Evolutionary conservation across 2,329 filamentous ascomycete genomes (phyloP).

Genomic region (Trichoderma sp.): DNA sequence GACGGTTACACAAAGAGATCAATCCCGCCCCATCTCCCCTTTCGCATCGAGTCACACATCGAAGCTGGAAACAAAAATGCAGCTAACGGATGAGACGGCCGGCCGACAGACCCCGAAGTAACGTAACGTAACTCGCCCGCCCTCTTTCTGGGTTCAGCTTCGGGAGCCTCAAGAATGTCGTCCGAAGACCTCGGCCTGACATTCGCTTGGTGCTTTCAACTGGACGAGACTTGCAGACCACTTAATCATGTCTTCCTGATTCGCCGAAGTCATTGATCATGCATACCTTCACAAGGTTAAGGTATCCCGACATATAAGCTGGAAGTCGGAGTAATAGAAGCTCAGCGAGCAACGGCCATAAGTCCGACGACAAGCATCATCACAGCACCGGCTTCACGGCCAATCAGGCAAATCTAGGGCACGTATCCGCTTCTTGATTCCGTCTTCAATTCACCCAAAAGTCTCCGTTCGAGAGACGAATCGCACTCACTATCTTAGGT

Average conservation of each 20-base stretch:
- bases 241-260: neutral
- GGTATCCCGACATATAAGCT: too few species aligned
- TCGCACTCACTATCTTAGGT: neutral
- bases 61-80: neutral
- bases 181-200: neutral
- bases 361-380: neutral
- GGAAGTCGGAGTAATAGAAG: neutral
- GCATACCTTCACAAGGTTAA: too few species aligned
- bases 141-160: neutral
- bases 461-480: neutral
- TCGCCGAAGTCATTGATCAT: neutral
- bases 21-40: neutral
- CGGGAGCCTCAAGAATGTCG: neutral
- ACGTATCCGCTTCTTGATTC: neutral
- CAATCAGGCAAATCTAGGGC: neutral
- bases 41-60: neutral
- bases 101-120: slow-evolving; percentile 15
- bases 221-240: neutral
- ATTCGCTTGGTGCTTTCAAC: neutral
- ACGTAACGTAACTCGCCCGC: slow-evolving; percentile 17
- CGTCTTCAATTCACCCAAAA: slow-evolving; percentile 11
- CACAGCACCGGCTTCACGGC: slow-evolving; percentile 1
- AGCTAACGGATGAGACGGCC: neutral
- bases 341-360: neutral
- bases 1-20: neutral